Conservation (phyloP, 2,329 filamentous ascomycete species). For the Verticillium nonalfalfae region DNA sequence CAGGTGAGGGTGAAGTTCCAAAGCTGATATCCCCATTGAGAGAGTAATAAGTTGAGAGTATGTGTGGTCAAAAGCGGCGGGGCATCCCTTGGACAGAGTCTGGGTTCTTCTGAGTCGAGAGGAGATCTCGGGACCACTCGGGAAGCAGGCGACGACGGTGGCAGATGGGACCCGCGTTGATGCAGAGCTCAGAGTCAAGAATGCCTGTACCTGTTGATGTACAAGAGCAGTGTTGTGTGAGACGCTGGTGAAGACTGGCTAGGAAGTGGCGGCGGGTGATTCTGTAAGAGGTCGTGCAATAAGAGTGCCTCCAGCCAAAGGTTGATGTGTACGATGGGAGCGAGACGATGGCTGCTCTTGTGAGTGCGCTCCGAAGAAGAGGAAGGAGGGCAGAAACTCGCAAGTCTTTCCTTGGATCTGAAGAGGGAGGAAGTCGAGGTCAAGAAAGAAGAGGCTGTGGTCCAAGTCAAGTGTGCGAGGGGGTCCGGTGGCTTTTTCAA, state of each 20-base stretch:
- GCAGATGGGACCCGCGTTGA: not conserved
- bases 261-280: not conserved
- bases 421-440: not conserved
- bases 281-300: not conserved
- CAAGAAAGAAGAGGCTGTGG: not conserved
- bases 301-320: not conserved
- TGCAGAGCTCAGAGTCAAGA: not conserved
- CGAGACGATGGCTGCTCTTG: not conserved
- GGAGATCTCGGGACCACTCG: not conserved
- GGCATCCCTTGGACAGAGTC: not conserved
- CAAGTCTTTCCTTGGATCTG: not conserved
- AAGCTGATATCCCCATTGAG: conserved; percentile 50
- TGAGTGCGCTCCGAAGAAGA: too few relatives aligned
- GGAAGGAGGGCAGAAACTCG: too few relatives aligned
- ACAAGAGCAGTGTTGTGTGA: not conserved
- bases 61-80: not conserved
- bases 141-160: not conserved
- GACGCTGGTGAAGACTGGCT: not conserved
- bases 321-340: not conserved
- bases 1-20: conserved; percentile 44
- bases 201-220: not conserved
- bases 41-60: conserved; percentile 12
- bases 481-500: conserved; percentile 1
- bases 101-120: not conserved
- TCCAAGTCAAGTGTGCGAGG: not conserved